phyloP scores from a whole-genome alignment of 1,284 basidiomycete species.

The Cystobasidium sp. region DNA sequence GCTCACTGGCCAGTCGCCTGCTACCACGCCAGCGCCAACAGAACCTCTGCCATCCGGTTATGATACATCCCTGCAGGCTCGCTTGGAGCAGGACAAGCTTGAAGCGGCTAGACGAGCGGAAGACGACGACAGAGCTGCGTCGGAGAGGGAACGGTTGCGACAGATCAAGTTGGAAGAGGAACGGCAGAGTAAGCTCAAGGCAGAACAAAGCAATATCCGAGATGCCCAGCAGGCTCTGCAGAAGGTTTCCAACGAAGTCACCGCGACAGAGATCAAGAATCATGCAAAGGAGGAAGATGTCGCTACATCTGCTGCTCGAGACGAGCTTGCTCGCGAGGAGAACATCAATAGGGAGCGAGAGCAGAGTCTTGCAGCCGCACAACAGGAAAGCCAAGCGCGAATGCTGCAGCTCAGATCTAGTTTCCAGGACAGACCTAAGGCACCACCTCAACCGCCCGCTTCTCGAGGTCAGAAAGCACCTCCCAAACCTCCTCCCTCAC shows the following conservation, averaged over 20 bases:
- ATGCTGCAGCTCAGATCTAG: conserved; percentile 59
- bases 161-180: conserved; percentile 68
- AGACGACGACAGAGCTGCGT: conserved; percentile 72
- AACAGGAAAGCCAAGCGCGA: conserved; percentile 55
- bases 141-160: conserved; percentile 64
- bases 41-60: conserved; percentile 4
- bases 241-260: conserved; percentile 49
- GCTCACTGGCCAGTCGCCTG: conserved; percentile 70
- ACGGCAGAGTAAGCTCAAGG: conserved; percentile 54
- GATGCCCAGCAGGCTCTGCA: conserved; percentile 62
- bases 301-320: conserved; percentile 44
- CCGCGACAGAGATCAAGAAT: conserved; percentile 32
- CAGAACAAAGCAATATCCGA: conserved; percentile 56
- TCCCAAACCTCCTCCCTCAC: conserved; percentile 50
- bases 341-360: conserved; percentile 73
- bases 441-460: conserved; percentile 57
- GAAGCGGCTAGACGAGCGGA: conserved; percentile 55
- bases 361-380: conserved; percentile 76
- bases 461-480: conserved; percentile 44
- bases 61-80: conserved; percentile 51
- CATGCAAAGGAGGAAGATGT: neutral
- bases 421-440: conserved; percentile 58
- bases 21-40: conserved; percentile 62
- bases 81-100: conserved; percentile 54
- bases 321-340: conserved; percentile 67